Evolutionary conservation across 2,329 filamentous ascomycete species (phyloP).

Genomic region (Pyricularia sp.): DNA sequence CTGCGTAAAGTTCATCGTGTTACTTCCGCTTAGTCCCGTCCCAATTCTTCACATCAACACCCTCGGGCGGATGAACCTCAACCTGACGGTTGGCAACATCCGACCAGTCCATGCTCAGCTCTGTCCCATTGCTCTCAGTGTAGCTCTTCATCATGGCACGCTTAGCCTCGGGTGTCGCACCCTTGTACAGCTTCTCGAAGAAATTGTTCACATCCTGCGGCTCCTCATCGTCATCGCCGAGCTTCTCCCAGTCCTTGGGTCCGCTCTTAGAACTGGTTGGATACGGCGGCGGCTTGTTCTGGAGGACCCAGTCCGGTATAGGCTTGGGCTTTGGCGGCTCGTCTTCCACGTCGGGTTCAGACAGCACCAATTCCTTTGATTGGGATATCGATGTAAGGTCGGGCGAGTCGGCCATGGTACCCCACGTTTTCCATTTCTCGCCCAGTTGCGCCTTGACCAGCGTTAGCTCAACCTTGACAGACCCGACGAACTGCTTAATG

Average conservation of each 20-base stretch:
- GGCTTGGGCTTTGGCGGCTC: background rate
- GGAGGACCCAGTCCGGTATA: background rate
- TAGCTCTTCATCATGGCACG: conserved; percentile 98
- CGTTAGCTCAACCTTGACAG: conserved; percentile 24
- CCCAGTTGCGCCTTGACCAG: conserved; percentile 18
- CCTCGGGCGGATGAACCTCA: conserved; percentile 64
- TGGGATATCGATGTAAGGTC: background rate
- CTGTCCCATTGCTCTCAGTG: conserved; percentile 85
- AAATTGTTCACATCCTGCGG: conserved; percentile 66
- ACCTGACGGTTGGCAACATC: conserved; percentile 68
- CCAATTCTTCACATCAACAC: conserved; percentile 71
- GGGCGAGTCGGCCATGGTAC: conserved; percentile 13
- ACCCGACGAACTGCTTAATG: conserved; percentile 16
- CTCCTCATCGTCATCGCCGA: conserved; percentile 46
- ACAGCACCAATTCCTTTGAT: background rate
- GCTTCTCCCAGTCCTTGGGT: conserved; percentile 85
- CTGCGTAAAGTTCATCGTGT: background rate
- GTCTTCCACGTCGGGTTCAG: background rate
- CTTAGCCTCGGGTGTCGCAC: conserved; percentile 67
- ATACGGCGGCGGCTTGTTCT: conserved; percentile 46
- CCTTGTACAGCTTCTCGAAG: conserved; percentile 83
- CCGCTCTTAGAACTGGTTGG: conserved; percentile 79
- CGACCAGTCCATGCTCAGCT: conserved; percentile 84
- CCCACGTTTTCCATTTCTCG: conserved; percentile 22
- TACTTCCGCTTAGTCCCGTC: conserved; percentile 5